Base-by-base conservation (phyloP, 225 moss, liverwort and hornwort genomes). In the Pseudoscleropodium purum region DNA sequence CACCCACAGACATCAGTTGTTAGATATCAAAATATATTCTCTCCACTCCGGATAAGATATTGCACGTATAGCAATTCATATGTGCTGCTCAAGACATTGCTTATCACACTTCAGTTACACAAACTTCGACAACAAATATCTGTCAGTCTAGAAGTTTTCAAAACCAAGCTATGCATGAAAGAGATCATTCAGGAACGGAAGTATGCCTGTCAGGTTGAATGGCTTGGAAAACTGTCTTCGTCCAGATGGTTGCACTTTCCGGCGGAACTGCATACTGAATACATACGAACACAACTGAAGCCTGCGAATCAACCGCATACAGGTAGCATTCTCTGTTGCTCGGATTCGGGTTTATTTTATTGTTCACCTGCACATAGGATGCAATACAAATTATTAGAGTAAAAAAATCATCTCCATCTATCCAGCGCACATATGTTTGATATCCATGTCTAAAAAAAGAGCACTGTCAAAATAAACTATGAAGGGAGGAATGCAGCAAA, bases 241-340 rank as follows among this genome's bases (percentile, higher is more conserved):
- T 90, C 97, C 98, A 97, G 56, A 93, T 60, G 64, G 84, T 94
- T 51, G 95, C 92, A 74, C 90, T 91, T 87, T 97, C 98, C 65
- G 93, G 93, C 36, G 96, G 91, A 79, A 99, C 91, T 52, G 76
- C 88, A 68, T 96, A 99, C 79, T 99, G 97, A 76, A 95, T 93
- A 68, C 93, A 95, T 67, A 95, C 88, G 59, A 97, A 88, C 82
- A 97, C 90, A 73, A 96, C 84, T 82, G 94, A 95, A 61, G 90
- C 86, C 86, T 93, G 92, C 10, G 94, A 84, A 85, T 93, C 93
- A 49, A 93, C 90, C 45, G 92, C 86, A 85, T 92, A 97, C 68
- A 99, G 45, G 82, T 78, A 93, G 88, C 97, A 97, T 65, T 93
- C 94, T 90, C 51, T 97, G 87, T 97, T 95, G 77, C 88, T 47